These are phyloP conservation scores for Kuraishia floccosa DNA, from an alignment of 805 yeast genomes.

Conservation along the genomic window DNA sequence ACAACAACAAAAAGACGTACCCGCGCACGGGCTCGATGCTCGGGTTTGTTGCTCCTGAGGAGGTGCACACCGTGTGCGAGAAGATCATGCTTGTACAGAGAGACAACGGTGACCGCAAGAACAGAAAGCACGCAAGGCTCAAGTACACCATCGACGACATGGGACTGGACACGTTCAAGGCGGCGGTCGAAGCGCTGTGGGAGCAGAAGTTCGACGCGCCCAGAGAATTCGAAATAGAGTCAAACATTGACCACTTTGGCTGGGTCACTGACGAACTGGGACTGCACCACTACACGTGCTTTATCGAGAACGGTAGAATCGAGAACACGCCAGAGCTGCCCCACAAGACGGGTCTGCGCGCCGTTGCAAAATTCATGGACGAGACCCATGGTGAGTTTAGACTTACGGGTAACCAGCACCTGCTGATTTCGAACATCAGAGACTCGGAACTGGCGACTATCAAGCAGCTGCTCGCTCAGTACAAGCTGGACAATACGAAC, in stretches of 20 bases:
- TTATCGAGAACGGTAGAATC: conserved; percentile 93
- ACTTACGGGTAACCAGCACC: conserved; percentile 93
- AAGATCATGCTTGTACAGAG: conserved; percentile 90
- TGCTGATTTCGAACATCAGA: conserved; percentile 60
- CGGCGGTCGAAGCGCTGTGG: conserved; percentile 72
- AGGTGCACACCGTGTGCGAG: conserved; percentile 73
- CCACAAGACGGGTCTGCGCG: conserved; percentile 77
- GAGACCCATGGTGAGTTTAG: conserved; percentile 75
- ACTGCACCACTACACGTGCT: conserved; percentile 82
- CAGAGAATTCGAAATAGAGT: conserved; percentile 63
- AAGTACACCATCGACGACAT: conserved; percentile 93
- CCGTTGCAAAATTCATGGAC: conserved; percentile 55
- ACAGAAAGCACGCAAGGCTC: conserved; percentile 95
- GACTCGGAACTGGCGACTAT: conserved; percentile 56
- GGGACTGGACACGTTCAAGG: conserved; percentile 77
- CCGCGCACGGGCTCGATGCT: conserved; percentile 88
- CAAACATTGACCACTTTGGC: conserved; percentile 87
- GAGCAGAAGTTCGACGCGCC: conserved; percentile 68
- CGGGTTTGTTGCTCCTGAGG: conserved; percentile 62
- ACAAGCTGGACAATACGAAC: conserved; percentile 74
- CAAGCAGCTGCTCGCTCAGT: conserved; percentile 54
- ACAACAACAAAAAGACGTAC: conserved; percentile 91
- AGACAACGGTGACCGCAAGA: conserved; percentile 88
- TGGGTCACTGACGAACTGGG: conserved; percentile 86
- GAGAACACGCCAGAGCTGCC: conserved; percentile 87